phyloP scores from a whole-genome alignment of 805 yeast species.

The Metschnikowia drakensbergensis region DNA sequence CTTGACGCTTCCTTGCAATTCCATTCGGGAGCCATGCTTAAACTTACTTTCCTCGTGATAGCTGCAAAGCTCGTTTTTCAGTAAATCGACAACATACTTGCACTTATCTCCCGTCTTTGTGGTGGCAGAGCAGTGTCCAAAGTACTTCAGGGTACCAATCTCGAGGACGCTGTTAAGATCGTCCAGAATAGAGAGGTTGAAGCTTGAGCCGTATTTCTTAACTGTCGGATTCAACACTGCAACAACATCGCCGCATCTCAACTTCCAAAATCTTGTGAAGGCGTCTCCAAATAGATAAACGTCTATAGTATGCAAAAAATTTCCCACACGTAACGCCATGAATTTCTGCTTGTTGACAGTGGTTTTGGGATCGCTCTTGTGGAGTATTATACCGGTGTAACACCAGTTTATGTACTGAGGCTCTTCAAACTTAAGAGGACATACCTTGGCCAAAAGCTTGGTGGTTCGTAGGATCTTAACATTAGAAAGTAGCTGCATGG shows the following conservation, averaged over 20 bases:
- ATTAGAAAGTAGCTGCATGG: constrained; percentile 34
- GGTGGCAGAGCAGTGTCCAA: constrained; percentile 60
- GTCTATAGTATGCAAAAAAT: constrained; percentile 57
- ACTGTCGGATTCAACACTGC: constrained; percentile 73
- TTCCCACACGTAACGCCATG: constrained; percentile 61
- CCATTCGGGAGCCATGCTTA: constrained; percentile 60
- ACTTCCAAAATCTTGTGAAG: constrained; percentile 66
- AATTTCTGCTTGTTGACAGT: constrained; percentile 47
- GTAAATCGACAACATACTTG: constrained; percentile 53
- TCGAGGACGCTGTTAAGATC: constrained; percentile 56
- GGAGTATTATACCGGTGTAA: constrained; percentile 64
- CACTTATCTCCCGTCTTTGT: constrained; percentile 52
- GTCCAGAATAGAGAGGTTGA: constrained; percentile 54
- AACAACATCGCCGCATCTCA: constrained; percentile 69
- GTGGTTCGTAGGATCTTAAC: constrained; percentile 55
- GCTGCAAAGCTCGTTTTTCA: constrained; percentile 57
- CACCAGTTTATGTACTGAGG: constrained; percentile 77
- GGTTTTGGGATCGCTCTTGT: constrained; percentile 51
- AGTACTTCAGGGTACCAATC: constrained; percentile 65
- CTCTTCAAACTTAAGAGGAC: constrained; percentile 61
- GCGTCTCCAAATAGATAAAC: constrained; percentile 65
- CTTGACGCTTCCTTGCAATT: constrained; percentile 59
- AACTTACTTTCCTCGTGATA: constrained; percentile 64
- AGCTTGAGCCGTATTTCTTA: constrained; percentile 32
- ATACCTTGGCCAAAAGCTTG: constrained; percentile 59